Evolutionary conservation across 2,329 filamentous ascomycete species (phyloP).

Genomic region (Thelonectria rubi): DNA sequence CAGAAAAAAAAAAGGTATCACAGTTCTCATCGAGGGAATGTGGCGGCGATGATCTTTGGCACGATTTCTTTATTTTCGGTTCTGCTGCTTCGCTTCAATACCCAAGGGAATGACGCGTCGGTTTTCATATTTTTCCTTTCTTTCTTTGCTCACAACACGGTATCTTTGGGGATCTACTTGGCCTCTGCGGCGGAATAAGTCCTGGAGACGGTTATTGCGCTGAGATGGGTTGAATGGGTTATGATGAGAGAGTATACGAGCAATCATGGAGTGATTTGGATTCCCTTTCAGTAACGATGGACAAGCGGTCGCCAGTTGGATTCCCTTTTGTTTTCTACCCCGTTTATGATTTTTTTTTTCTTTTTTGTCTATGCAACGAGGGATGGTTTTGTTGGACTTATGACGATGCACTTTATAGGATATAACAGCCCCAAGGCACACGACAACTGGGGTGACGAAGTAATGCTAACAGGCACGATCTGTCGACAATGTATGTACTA

Average conservation of each 20-base stretch:
- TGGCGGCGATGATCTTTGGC: conserved; percentile 17
- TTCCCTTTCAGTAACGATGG: conserved; percentile 19
- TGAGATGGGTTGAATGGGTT: neutral
- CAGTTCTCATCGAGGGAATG: conserved; percentile 31
- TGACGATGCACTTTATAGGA: neutral
- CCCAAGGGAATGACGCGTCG: conserved; percentile 22
- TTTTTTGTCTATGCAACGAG: neutral
- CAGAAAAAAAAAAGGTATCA: conserved; percentile 42
- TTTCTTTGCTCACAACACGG: neutral
- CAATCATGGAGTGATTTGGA: conserved; percentile 8
- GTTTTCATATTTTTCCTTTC: conserved; percentile 14
- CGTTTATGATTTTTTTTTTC: neutral
- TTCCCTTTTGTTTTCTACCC: neutral
- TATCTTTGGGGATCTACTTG: conserved; percentile 7
- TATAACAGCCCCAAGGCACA: conserved; percentile 16
- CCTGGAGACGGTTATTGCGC: conserved; percentile 14
- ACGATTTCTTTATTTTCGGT: conserved; percentile 11
- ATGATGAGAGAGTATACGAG: conserved; percentile 3
- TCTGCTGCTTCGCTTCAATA: conserved; percentile 26
- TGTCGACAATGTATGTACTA: neutral
- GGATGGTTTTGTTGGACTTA: neutral
- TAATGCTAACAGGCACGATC: conserved; percentile 14
- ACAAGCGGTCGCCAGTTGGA: neutral
- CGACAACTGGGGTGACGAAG: conserved; percentile 13
- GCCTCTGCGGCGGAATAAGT: conserved; percentile 1